Conservation (phyloP, 768 basidiomycete species). For the Rhodotorula babjevae region DNA sequence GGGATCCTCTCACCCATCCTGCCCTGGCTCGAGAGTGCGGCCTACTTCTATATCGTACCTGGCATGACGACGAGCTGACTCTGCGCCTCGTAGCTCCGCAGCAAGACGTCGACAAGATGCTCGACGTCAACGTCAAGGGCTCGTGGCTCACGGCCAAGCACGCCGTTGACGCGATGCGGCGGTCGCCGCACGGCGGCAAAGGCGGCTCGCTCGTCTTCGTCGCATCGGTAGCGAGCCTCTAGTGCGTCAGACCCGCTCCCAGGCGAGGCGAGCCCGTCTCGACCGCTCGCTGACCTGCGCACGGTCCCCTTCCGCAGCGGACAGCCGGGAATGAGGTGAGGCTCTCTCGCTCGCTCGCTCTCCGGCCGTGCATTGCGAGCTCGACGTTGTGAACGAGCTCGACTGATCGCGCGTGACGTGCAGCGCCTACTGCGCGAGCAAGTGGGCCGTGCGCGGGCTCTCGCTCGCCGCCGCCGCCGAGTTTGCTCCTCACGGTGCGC, state of each 20-base stretch:
- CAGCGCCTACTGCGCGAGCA: conserved; percentile 7
- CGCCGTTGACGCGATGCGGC: conserved; percentile 4
- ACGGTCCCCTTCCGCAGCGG: not conserved
- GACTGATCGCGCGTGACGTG: not conserved
- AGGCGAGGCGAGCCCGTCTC: rapidly evolving
- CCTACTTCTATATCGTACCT: not conserved
- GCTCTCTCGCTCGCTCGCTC: too few species aligned
- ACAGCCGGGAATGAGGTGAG: conserved; percentile 6
- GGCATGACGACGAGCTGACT: too few species aligned
- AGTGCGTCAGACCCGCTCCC: not conserved
- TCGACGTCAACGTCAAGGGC: conserved; percentile 12
- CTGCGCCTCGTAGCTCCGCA: not conserved
- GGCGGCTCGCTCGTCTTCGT: not conserved
- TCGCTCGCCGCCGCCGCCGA: conserved; percentile 12
- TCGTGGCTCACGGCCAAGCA: conserved; percentile 9
- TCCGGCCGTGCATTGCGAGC: too few species aligned
- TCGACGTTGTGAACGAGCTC: too few species aligned
- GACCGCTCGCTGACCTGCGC: not conserved
- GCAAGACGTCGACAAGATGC: not conserved
- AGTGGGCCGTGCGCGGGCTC: conserved; percentile 17
- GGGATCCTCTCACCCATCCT: conserved; percentile 7
- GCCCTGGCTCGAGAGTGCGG: conserved; percentile 8
- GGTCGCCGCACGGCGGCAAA: not conserved
- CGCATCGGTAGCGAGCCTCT: not conserved
- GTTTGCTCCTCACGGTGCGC: conserved; percentile 1